phyloP scores from a whole-genome alignment of 2,329 filamentous ascomycete species.

The Apiospora sp. region DNA sequence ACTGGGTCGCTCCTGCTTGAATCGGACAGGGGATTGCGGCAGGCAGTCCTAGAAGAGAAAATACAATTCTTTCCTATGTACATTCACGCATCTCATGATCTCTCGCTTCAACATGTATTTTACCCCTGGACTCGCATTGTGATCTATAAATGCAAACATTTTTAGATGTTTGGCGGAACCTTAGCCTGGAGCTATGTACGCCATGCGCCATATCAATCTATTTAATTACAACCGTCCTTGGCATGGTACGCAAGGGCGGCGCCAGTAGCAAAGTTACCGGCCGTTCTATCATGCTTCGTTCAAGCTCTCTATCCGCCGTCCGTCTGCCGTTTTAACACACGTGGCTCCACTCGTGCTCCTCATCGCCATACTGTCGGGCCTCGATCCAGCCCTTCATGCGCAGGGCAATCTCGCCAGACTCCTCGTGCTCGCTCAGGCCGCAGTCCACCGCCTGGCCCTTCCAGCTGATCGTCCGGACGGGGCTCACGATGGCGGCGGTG shows the following conservation, averaged over 20 bases:
- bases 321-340: slow-evolving; percentile 32
- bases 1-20: slow-evolving; percentile 25
- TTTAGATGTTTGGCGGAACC: slow-evolving; percentile 21
- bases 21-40: not conserved
- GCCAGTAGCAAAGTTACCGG: not conserved
- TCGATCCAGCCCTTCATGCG: slow-evolving; percentile 98
- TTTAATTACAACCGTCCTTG: slow-evolving; percentile 9
- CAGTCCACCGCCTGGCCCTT: slow-evolving; percentile 82
- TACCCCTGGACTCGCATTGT: not conserved
- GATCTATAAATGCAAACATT: not conserved
- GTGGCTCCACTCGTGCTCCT: slow-evolving; percentile 90
- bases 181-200: slow-evolving; percentile 24
- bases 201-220: slow-evolving; percentile 25
- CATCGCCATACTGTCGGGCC: slow-evolving; percentile 92
- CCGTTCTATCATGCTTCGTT: not conserved
- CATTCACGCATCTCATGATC: slow-evolving; percentile 8
- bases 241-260: slow-evolving; percentile 2
- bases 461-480: slow-evolving; percentile 90
- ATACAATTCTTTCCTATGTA: slow-evolving; percentile 11
- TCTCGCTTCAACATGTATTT: not conserved
- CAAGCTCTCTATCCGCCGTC: not conserved
- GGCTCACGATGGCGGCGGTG: slow-evolving; percentile 92
- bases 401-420: slow-evolving; percentile 85
- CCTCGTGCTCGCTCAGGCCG: slow-evolving; percentile 79
- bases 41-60: not conserved